Conservation (phyloP, 2,329 filamentous ascomycete genomes). For the Aspergillus arachidicola region DNA sequence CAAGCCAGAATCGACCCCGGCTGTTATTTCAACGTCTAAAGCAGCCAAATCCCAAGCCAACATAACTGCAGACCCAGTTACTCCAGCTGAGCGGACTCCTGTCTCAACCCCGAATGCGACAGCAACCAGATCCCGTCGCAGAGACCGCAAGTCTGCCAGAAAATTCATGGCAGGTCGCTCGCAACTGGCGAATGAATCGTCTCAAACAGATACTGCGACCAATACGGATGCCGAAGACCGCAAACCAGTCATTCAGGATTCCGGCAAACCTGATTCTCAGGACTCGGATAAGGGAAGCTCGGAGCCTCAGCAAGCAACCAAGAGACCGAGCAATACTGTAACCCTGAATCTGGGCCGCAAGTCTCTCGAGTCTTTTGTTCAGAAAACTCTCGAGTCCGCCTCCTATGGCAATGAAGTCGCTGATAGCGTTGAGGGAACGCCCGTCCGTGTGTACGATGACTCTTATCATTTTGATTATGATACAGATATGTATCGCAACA, state of each 20-base stretch:
- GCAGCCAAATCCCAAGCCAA: constrained; percentile 5
- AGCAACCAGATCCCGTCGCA: constrained; percentile 15
- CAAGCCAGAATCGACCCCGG: constrained; percentile 4
- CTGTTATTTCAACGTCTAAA: constrained; percentile 1
- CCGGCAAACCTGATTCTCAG: neutral
- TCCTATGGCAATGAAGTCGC: constrained; percentile 13
- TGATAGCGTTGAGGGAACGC: constrained; percentile 13
- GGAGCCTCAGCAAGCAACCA: neutral
- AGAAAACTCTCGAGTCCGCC: neutral
- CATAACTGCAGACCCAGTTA: constrained; percentile 6
- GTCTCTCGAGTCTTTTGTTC: constrained; percentile 10
- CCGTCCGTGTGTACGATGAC: constrained; percentile 16
- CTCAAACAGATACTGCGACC: neutral
- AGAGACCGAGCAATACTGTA: constrained; percentile 17
- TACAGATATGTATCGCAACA: constrained; percentile 23
- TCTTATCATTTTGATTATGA: constrained; percentile 25
- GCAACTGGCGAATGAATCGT: neutral
- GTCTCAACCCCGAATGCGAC: constrained; percentile 8
- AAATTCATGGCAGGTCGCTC: neutral
- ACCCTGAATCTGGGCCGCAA: constrained; percentile 21
- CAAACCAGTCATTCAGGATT: constrained; percentile 1
- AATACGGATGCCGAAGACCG: constrained; percentile 1
- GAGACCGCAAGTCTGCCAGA: constrained; percentile 15
- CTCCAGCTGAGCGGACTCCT: constrained; percentile 10
- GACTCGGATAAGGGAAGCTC: constrained; percentile 4